phyloP scores from a whole-genome alignment of 2,329 filamentous ascomycete species.

The Dothidotthia symphoricarpi region DNA sequence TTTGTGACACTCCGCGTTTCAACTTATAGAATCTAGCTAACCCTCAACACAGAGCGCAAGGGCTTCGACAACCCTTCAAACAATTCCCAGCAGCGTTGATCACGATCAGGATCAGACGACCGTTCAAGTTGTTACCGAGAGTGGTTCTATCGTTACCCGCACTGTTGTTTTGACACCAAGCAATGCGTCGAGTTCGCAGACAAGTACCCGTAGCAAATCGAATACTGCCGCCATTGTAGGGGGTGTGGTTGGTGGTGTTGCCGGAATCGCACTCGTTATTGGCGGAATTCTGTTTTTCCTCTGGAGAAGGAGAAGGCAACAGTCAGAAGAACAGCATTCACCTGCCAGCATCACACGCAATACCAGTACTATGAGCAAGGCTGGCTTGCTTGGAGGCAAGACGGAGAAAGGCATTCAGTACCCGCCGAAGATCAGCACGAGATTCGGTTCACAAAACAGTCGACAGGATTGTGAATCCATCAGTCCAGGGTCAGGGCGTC shows the following conservation, averaged over 20 bases:
- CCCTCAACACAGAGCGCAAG: constrained; percentile 7
- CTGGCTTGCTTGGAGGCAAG: constrained; percentile 42
- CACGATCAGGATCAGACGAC: constrained; percentile 18
- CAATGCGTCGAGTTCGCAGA: not conserved
- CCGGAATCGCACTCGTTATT: constrained; percentile 21
- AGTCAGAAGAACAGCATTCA: constrained; percentile 18
- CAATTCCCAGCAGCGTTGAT: constrained; percentile 8
- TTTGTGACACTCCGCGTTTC: not conserved
- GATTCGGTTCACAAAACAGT: constrained; percentile 28
- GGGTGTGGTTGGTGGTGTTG: constrained; percentile 44
- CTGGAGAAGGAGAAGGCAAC: constrained; percentile 35
- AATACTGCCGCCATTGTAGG: constrained; percentile 49
- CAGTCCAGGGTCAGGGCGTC: constrained; percentile 36
- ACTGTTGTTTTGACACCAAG: constrained; percentile 44
- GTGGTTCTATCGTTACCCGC: constrained; percentile 45
- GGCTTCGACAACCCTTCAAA: constrained; percentile 18
- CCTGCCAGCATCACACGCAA: constrained; percentile 41
- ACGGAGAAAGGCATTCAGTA: constrained; percentile 23
- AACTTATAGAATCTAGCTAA: constrained; percentile 7
- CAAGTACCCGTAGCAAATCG: constrained; percentile 5
- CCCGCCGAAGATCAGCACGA: constrained; percentile 29
- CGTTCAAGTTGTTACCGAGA: constrained; percentile 45
- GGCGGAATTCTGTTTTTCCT: constrained; percentile 43
- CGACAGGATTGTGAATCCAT: constrained; percentile 33
- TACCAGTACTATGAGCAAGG: constrained; percentile 50